Conservation (phyloP, 2,329 filamentous ascomycete species). For the Aspergillus calidoustus region DNA sequence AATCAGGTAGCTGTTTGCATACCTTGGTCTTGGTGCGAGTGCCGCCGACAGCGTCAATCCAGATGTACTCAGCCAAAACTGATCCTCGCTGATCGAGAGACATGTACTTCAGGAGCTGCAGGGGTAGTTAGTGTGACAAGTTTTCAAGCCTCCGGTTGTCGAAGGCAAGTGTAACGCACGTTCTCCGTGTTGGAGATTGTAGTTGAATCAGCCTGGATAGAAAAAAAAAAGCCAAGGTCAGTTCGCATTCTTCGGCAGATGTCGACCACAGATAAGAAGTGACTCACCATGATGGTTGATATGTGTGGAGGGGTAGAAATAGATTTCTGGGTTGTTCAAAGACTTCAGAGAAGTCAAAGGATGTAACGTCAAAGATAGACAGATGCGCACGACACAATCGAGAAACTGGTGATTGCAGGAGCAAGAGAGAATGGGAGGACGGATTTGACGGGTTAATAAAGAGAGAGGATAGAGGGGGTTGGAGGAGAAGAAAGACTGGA, state of each 20-base stretch:
- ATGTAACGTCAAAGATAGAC: slow-evolving; percentile 12
- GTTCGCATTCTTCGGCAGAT: neutral
- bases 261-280: neutral
- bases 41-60: slow-evolving; percentile 84
- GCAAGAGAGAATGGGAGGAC: slow-evolving; percentile 20
- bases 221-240: slow-evolving; percentile 27
- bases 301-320: slow-evolving; percentile 19
- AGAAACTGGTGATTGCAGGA: slow-evolving; percentile 21
- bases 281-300: slow-evolving; percentile 22
- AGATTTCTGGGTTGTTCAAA: slow-evolving; percentile 13
- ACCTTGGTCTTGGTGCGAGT: slow-evolving; percentile 96
- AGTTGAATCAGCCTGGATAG: slow-evolving; percentile 50
- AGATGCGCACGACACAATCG: slow-evolving; percentile 21
- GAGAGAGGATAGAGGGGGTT: slow-evolving; percentile 25
- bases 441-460: slow-evolving; percentile 31
- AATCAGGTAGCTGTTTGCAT: slow-evolving; percentile 49
- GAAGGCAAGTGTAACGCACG: slow-evolving; percentile 42
- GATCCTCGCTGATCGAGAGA: slow-evolving; percentile 84
- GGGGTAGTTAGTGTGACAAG: slow-evolving; percentile 47
- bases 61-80: slow-evolving; percentile 95
- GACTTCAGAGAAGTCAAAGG: slow-evolving; percentile 15
- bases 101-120: slow-evolving; percentile 85
- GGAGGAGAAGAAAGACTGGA: slow-evolving; percentile 25
- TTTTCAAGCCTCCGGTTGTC: slow-evolving; percentile 36
- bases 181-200: slow-evolving; percentile 53